Evolutionary conservation across 306 rosid genomes (phyloP), one percentile per base, ranked within the genome.

Genomic region (Gastrolobium villosum): DNA sequence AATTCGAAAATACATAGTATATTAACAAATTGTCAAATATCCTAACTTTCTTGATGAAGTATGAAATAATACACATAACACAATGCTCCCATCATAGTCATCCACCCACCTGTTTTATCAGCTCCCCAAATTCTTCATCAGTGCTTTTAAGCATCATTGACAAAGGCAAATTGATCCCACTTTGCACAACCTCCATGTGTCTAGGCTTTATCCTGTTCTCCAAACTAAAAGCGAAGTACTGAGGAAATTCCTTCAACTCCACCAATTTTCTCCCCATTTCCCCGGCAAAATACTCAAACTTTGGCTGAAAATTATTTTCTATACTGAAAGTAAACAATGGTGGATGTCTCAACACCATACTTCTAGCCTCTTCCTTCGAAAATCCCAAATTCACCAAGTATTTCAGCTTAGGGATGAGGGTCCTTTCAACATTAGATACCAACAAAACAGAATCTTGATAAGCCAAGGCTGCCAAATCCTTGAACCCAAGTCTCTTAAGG

Each of bases 121-220:
- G 72, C 77, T 88, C 85, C 75, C 53, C 79, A 64, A 94, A 94
- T 75, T 92, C 97, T 48, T 80, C 90, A 79, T 92, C 95, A 5
- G 94, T 94, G 86, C 86, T 84, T 80, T 86, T 92, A 31, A 94
- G 97, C 97, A 94, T 88, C 68, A 84, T 39, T 3, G 97, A 76
- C 89, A 94, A 85, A 72, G 90, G 78, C 81, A 87, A 14, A 54
- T 68, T 65, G n/a, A 85, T 39, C 7, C 91, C 96, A 84, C 86
- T 84, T 65, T 78, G 46, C 75, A 83, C 79, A 50, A 77, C 76
- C 79, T 95, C 90, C 82, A 61, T 64, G 41, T 95, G 89, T 81
- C 99, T 92, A 11, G 96, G 93, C 79, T 84, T 94, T 37, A 94
- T 92, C 92, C 97, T 92, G 63, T 94, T 94, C 70, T 92, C 98